A percentile compares a stretch with the other conserved stretches of the same genome.
These are phyloP conservation scores for Pouteria glomerata DNA, from an alignment of 148 eudicot species.

Conservation along the genomic window DNA sequence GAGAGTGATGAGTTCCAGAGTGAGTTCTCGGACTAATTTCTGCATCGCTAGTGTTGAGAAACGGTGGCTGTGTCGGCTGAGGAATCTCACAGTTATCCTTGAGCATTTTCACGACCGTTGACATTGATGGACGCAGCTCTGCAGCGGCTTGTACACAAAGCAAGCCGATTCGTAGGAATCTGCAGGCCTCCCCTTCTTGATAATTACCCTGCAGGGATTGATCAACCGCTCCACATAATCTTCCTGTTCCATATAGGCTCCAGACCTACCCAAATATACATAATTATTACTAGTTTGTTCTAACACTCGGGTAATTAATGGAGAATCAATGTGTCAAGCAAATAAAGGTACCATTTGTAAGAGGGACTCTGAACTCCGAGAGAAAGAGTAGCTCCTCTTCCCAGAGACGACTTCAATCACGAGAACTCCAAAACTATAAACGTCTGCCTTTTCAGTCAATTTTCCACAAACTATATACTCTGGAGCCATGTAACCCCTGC, in stretches of 20 bases:
- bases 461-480: slow-evolving; percentile 48
- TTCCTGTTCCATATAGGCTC: slow-evolving; percentile 25
- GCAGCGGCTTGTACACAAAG: slow-evolving; percentile 48
- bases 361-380: slow-evolving; percentile 26
- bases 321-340: background rate
- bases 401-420: slow-evolving; percentile 43
- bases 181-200: slow-evolving; percentile 25
- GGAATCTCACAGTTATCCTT: slow-evolving; percentile 16
- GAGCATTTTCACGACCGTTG: slow-evolving; percentile 35
- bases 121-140: slow-evolving; percentile 43
- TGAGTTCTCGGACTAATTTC: slow-evolving; percentile 11
- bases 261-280: slow-evolving; percentile 23
- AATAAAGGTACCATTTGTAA: slow-evolving; percentile 33
- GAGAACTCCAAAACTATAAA: slow-evolving; percentile 53
- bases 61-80: slow-evolving; percentile 44
- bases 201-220: slow-evolving; percentile 24
- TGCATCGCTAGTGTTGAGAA: slow-evolving; percentile 22
- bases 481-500: slow-evolving; percentile 70
- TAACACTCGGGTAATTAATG: background rate
- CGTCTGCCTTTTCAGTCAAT: slow-evolving; percentile 53
- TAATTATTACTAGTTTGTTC: background rate
- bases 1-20: background rate
- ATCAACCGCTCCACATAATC: slow-evolving; percentile 32
- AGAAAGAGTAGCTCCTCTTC: slow-evolving; percentile 27
- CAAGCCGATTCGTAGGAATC: slow-evolving; percentile 34